Evolutionary conservation across 2,329 filamentous ascomycete species (phyloP), one percentile per base, ranked within the genome.

Genomic region (Coniochaeta hoffmannii): DNA sequence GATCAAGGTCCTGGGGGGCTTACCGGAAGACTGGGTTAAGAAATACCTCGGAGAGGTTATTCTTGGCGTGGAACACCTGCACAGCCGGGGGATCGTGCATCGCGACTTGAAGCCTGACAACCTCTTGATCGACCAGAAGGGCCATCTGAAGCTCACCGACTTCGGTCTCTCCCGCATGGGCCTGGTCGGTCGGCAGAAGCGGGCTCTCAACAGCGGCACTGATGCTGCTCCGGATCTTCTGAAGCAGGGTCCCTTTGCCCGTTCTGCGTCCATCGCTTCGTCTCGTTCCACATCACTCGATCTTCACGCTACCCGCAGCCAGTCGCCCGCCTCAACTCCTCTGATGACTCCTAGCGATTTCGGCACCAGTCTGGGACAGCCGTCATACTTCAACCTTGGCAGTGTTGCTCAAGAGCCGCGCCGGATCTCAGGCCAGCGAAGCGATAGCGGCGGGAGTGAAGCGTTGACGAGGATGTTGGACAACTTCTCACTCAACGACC

Each of bases 81-180:
- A 99, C 72, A 90, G 87, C 67, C 85, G 93, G 57, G 90, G 93
- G 57, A 97, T 99, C 67, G 93, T 99, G 46, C 95, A 99, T 72
- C 88, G 94, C 65, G 94, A 99, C 67, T 73, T 99, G 58, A 99
- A 99, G 71, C 94, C 94, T 1, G 94, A 99, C 69, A 99, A 99
- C 67, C 80, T 99, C 31, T 80, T 99, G 53, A 99, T 99, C 63
- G 95, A 99, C 67, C 90, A 95, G 64, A 96, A 91, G 65, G 94
- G 94, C 1, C 94, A 99, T 72, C 75, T 99, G 56, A 99, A 99
- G 72, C 78, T 99, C 64, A 99, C 95, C 1, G 94, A 99, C 69
- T 99, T 99, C 74, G 94, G 94, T 58, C 78, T 99, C 26, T 99
- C 94, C 12, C 86, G 94, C 28, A 97, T 99, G 93, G 95, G 94